These are phyloP conservation scores for Neurospora sp. DNA, from an alignment of 495 filamentous ascomycete species.

Conservation along the genomic window DNA sequence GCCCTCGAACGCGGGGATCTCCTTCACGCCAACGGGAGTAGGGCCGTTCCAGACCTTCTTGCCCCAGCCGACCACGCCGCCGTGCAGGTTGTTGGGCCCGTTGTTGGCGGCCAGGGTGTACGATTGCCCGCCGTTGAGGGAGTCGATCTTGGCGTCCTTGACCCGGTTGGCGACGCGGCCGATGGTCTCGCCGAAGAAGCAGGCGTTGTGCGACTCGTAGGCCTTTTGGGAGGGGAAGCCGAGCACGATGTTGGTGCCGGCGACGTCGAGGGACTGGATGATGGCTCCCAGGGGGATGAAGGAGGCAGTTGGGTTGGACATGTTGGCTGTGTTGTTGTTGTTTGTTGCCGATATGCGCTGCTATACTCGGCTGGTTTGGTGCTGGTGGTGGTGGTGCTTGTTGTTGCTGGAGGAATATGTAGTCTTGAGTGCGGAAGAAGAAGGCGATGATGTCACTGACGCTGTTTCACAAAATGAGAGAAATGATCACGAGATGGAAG, in stretches of 20 bases:
- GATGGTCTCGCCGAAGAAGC: conserved; percentile 88
- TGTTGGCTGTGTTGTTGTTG: conserved; percentile 8
- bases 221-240: conserved; percentile 62
- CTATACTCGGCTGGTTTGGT: not conserved
- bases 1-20: conserved; percentile 34
- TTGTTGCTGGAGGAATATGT: not conserved
- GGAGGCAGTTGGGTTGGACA: conserved; percentile 39
- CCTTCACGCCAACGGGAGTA: conserved; percentile 39
- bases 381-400: not conserved
- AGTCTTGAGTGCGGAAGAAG: not conserved
- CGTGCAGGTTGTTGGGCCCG: conserved; percentile 70
- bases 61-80: conserved; percentile 74
- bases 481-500: not conserved
- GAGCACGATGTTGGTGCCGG: conserved; percentile 74
- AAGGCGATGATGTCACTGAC: not conserved
- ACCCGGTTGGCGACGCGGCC: conserved; percentile 87
- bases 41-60: conserved; percentile 76
- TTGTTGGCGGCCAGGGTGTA: conserved; percentile 68
- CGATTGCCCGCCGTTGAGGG: conserved; percentile 57
- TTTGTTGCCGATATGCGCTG: not conserved
- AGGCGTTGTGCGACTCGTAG: conserved; percentile 62
- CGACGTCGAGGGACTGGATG: conserved; percentile 73
- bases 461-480: not conserved
- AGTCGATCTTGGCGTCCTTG: conserved; percentile 55
- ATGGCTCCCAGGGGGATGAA: conserved; percentile 83